Percentiles rank a stretch among this genome's conserved stretches.
Conservation (phyloP, 2,329 filamentous ascomycete species). For the Meredithiella fracta region DNA sequence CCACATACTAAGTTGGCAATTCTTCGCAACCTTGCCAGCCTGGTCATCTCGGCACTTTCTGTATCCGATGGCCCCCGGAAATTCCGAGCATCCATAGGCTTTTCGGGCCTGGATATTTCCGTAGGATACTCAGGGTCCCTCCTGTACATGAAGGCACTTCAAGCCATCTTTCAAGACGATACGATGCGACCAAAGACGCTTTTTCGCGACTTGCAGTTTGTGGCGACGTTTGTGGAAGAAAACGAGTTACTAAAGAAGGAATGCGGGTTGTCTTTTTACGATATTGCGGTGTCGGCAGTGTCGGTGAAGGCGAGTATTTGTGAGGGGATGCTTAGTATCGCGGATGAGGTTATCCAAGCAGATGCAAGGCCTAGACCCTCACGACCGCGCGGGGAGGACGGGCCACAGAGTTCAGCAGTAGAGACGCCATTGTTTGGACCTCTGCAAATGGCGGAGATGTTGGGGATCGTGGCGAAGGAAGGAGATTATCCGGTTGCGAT, state of each 20-base stretch:
- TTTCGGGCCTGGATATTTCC: conserved; percentile 15
- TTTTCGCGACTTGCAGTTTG: conserved; percentile 66
- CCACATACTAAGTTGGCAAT: conserved; percentile 74
- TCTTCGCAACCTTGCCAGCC: conserved; percentile 63
- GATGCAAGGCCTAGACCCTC: conserved; percentile 24
- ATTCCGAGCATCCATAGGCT: conserved; percentile 23
- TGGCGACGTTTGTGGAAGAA: conserved; percentile 47
- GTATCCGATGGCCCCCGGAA: conserved; percentile 24
- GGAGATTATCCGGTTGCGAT: conserved; percentile 68
- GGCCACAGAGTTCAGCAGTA: no score
- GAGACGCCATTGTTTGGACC: no score
- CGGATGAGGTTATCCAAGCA: conserved; percentile 37
- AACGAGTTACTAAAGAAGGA: conserved; percentile 45
- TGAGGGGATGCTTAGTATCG: conserved; percentile 55
- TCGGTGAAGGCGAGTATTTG: conserved; percentile 76
- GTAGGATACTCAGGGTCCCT: background rate
- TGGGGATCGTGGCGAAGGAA: conserved; percentile 86
- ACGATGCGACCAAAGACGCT: conserved; percentile 61
- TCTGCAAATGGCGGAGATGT: conserved; percentile 72
- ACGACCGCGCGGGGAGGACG: conserved; percentile 3
- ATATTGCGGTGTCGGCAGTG: conserved; percentile 76
- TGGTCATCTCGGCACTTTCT: conserved; percentile 57
- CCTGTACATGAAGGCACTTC: conserved; percentile 48
- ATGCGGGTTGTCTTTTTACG: conserved; percentile 69
- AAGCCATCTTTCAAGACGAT: conserved; percentile 49